These are phyloP conservation scores for Coprinellus aureogranulatus DNA, from an alignment of 768 basidiomycete species.

Conservation along the genomic window DNA sequence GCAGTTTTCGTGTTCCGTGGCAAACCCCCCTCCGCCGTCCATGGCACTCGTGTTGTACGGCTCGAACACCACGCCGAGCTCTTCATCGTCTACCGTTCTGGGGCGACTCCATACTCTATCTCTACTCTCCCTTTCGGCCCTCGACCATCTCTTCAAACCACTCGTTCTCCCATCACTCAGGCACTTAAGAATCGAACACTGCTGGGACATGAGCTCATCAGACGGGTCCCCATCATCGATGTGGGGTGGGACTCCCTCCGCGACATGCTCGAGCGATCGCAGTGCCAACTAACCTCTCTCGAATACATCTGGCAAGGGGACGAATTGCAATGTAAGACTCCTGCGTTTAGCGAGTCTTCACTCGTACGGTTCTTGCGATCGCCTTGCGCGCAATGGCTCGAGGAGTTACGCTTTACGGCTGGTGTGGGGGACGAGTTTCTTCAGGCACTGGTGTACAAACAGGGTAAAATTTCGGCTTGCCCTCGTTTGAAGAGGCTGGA, in stretches of 20 bases:
- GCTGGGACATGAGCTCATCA: not conserved
- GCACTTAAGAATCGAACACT: not conserved
- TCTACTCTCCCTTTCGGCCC: not conserved
- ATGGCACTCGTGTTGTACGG: not conserved
- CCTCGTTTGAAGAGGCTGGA: not conserved
- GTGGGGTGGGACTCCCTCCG: not conserved
- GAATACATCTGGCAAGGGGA: not conserved
- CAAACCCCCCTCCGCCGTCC: not conserved
- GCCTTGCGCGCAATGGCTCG: not conserved
- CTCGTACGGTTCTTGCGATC: not conserved
- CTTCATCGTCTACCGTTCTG: not conserved
- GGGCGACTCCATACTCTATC: not conserved
- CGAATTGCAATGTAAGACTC: not conserved
- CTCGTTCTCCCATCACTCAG: not conserved
- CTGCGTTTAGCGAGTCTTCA: not conserved
- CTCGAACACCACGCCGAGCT: not conserved
- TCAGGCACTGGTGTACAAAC: not conserved
- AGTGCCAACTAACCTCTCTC: not conserved
- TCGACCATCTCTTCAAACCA: not conserved
- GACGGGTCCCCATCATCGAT: not conserved
- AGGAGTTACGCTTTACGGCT: not conserved
- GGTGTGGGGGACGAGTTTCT: not conserved
- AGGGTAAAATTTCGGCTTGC: not conserved
- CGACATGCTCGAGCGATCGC: not conserved
- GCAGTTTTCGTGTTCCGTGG: not conserved